Conservation (phyloP, 768 basidiomycete species). For the Mycena venus region DNA sequence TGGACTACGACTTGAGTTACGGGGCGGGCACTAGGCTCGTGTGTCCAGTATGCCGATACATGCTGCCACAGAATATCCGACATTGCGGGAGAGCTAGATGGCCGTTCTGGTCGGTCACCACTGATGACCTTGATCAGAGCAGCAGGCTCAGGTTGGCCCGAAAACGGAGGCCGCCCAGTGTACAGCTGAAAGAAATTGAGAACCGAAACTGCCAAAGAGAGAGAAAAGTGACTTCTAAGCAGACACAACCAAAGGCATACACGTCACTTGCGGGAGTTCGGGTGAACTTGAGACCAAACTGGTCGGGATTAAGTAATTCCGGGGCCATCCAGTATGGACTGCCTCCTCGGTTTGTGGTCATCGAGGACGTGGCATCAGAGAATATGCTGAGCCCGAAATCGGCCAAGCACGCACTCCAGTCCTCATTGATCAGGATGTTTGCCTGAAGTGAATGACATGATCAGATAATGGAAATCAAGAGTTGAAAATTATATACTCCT, state of each 20-base stretch:
- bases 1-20: no score
- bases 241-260: conserved; percentile 48
- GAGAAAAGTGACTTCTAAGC: no score
- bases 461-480: neutral
- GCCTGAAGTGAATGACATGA: conserved; percentile 19
- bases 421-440: conserved; percentile 47
- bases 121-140: no score
- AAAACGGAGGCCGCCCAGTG: conserved; percentile 11
- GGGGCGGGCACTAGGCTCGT: no score
- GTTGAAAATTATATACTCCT: neutral
- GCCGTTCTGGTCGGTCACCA: no score
- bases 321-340: conserved; percentile 52
- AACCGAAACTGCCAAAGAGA: no score
- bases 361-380: conserved; percentile 42
- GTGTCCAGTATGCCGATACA: no score
- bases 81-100: no score
- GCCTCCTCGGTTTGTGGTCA: conserved; percentile 41
- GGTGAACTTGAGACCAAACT: conserved; percentile 37
- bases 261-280: conserved; percentile 22
- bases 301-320: conserved; percentile 45
- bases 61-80: no score
- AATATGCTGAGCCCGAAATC: conserved; percentile 50
- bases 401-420: conserved; percentile 35
- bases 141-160: no score
- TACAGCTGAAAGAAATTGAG: no score